phyloP scores from a whole-genome alignment of 2,329 filamentous ascomycete species.

The Trichoderma sp. region DNA sequence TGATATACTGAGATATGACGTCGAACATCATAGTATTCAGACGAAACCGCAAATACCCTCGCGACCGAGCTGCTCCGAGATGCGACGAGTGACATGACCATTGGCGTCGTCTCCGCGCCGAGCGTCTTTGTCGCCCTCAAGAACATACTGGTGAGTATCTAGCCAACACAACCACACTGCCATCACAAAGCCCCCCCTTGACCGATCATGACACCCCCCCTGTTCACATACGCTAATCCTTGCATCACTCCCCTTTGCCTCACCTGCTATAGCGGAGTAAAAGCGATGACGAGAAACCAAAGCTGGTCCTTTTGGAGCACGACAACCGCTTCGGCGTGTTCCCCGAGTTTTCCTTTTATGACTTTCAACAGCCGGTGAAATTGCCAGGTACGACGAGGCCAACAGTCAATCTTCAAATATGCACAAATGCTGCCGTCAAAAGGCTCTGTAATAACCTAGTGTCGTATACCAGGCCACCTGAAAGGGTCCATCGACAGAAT shows the following conservation, averaged over 20 bases:
- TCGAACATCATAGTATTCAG: constrained; percentile 60
- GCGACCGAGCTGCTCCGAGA: constrained; percentile 68
- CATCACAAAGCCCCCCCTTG: background rate
- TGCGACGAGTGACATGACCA: constrained; percentile 56
- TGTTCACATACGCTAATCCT: background rate
- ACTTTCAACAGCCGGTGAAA: constrained; percentile 69
- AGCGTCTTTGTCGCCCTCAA: constrained; percentile 77
- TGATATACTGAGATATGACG: background rate
- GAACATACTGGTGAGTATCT: constrained; percentile 61
- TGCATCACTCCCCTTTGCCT: background rate
- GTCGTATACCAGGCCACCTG: constrained; percentile 40
- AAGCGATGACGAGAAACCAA: constrained; percentile 47
- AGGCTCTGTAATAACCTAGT: background rate
- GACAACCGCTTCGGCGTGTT: constrained; percentile 75
- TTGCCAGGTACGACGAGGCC: constrained; percentile 53
- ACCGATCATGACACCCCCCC: no score
- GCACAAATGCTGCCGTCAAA: no score
- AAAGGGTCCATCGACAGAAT: constrained; percentile 69
- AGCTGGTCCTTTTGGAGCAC: constrained; percentile 70
- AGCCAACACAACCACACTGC: background rate
- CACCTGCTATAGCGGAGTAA: constrained; percentile 30
- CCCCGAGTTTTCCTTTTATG: constrained; percentile 72
- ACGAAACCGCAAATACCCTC: constrained; percentile 66
- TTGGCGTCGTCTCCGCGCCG: constrained; percentile 73
- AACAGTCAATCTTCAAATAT: no score